Percentiles rank a stretch among this genome's conserved stretches.
phyloP scores from a whole-genome alignment of 306 rosid species.

The Malus sieversii region DNA sequence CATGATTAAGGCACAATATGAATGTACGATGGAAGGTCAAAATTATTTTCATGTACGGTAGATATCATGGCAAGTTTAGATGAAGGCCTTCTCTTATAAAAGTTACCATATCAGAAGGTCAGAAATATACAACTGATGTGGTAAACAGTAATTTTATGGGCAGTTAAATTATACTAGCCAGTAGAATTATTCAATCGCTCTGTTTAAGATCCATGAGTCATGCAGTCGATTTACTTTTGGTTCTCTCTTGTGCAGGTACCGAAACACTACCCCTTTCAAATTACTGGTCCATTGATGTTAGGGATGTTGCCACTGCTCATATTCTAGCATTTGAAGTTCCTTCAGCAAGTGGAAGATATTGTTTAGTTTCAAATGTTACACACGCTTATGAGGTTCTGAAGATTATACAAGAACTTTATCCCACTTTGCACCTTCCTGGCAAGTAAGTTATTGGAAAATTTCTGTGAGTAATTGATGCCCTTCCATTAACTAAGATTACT shows the following conservation, averaged over 20 bases:
- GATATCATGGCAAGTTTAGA: background rate
- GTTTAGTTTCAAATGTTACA: no score
- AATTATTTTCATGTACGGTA: background rate
- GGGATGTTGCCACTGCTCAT: background rate
- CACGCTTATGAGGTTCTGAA: no score
- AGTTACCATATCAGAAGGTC: background rate
- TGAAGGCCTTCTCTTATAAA: background rate
- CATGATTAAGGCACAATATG: background rate
- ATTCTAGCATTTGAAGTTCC: no score
- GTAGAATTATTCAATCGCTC: background rate
- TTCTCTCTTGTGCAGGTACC: slow-evolving; percentile 3
- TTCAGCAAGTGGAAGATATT: no score
- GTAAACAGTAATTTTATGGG: no score
- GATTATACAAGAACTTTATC: no score
- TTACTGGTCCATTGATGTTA: slow-evolving; percentile 12
- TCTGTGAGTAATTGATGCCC: no score
- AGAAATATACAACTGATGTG: no score
- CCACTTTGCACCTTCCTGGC: no score
- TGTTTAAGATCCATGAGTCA: background rate
- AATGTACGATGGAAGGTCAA: background rate
- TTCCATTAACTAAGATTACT: no score
- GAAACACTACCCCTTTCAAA: background rate
- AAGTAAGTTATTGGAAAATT: no score
- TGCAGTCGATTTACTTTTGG: background rate
- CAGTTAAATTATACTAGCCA: no score